Conservation (phyloP, 345 rosid genomes). For the Hirschfeldia incana region DNA sequence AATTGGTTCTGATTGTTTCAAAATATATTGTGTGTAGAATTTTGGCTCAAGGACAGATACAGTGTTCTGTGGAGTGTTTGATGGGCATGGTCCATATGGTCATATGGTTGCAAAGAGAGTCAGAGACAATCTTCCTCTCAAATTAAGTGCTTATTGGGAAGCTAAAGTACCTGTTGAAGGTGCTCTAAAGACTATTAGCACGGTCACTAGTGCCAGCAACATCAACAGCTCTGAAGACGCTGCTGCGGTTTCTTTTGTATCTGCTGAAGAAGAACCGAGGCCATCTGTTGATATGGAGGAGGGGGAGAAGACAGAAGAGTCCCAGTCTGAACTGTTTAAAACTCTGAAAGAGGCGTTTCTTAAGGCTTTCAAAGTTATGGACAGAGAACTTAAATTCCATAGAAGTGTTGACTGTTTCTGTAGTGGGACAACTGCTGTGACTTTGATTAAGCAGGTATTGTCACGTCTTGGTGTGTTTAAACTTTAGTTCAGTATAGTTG, state of each 20-base stretch:
- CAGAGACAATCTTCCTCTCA: conserved; percentile 88
- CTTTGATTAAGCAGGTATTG: conserved; percentile 85
- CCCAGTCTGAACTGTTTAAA: conserved; percentile 51
- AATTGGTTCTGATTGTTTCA: background rate
- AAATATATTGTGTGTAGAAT: conserved; percentile 46
- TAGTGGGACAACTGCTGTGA: conserved; percentile 98
- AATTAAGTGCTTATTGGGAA: conserved; percentile 80
- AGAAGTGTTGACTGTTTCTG: conserved; percentile 80
- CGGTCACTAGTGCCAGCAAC: conserved; percentile 54
- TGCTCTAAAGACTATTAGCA: conserved; percentile 47
- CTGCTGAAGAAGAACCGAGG: conserved; percentile 69
- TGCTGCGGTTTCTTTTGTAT: conserved; percentile 41
- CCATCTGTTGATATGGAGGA: conserved; percentile 48
- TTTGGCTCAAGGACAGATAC: conserved; percentile 84
- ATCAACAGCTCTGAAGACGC: conserved; percentile 54
- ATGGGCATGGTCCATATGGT: conserved; percentile 98
- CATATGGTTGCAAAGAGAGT: conserved; percentile 97
- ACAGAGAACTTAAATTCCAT: conserved; percentile 81
- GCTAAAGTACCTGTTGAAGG: conserved; percentile 57
- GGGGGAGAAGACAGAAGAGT: conserved; percentile 48
- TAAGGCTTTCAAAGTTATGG: conserved; percentile 92
- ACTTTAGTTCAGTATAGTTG: background rate
- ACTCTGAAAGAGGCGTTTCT: conserved; percentile 79
- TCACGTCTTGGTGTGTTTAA: conserved; percentile 3
- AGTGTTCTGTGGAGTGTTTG: conserved; percentile 93